A percentile compares a stretch with the other conserved stretches of the same genome.
These are phyloP conservation scores for Echites panduratus DNA, from an alignment of 257 asterid species.

Conservation along the genomic window DNA sequence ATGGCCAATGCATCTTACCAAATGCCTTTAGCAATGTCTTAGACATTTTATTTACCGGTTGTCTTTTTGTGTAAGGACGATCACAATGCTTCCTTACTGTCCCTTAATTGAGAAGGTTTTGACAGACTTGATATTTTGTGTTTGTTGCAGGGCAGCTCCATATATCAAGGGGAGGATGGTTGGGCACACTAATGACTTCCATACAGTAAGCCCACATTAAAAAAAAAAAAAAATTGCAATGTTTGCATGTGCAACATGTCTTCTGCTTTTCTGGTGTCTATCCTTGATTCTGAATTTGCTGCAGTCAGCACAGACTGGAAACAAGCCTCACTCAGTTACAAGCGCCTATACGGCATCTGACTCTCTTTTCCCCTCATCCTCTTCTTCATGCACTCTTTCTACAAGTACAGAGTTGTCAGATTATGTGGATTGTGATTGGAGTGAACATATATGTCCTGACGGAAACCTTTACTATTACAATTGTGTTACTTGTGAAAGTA, in stretches of 20 bases:
- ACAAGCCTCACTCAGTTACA: conserved; percentile 27
- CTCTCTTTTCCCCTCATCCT: conserved; percentile 23
- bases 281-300: conserved; percentile 7
- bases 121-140: neutral
- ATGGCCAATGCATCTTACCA: neutral
- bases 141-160: conserved; percentile 22
- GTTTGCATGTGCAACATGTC: neutral
- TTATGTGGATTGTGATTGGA: conserved; percentile 77
- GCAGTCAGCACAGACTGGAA: conserved; percentile 46
- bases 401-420: conserved; percentile 32
- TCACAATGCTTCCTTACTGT: neutral
- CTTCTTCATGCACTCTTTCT: conserved; percentile 25
- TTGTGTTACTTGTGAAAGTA: conserved; percentile 81
- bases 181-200: conserved; percentile 18
- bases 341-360: conserved; percentile 25
- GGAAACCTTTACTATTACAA: conserved; percentile 73
- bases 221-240: neutral
- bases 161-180: conserved; percentile 15
- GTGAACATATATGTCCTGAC: conserved; percentile 86
- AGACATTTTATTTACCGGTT: neutral
- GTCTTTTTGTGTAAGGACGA: neutral
- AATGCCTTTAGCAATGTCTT: neutral
- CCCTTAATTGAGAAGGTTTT: neutral
- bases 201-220: conserved; percentile 11
- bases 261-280: neutral